Base-by-base conservation (phyloP, 163 green algal species). In the Volvox carteri region DNA sequence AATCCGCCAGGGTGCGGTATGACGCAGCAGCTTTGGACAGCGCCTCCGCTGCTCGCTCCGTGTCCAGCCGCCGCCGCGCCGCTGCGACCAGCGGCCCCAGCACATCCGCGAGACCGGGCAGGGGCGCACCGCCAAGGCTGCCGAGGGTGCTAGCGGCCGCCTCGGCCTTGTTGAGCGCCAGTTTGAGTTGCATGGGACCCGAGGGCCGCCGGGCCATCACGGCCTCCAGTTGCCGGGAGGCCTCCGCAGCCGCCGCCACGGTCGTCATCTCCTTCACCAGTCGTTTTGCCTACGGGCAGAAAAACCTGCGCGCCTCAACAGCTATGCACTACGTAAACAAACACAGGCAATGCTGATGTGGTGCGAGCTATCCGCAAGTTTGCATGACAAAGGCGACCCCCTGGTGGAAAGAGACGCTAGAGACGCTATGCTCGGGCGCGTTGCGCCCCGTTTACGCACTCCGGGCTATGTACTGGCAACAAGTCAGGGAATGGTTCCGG, bases 1-100 rank as follows among this genome's bases (percentile, higher is more conserved):
- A 91, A 68, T 98, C 95, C 1, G 87, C 37, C 19, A 97, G 91
- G 0, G 74, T 90, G 28, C 88, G 92, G 81, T 92, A 94, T 37
- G 56, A 80, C 16, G 90, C 65, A 8, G 90, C 89, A 9, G 94
- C 94, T n/a, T 94, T 95, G 41, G 90, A 77, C 44, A 98, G 91
- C 44, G 86, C 90, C 84, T 97, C 95, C 12, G 86, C 90, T 0
- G 93, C 94, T 4, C 88, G 79, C 88, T 98, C 95, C 41, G 96
- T 87, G 41, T 97, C 94, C 84, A 97, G 88, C 35, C 95, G 93
- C 46, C 90, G 87, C 67, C 92, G 89, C 30, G 90, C 94, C 14
- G 86, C 74, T 37, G 89, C 56, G 73, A 94, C 65, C n/a, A 92
- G 77, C 42, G 89, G 83, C 76, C 87, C 74, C 76, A 92, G 83